Percentiles rank a stretch among this genome's conserved stretches.
These are phyloP conservation scores for Phytophthora cactorum DNA, from an alignment of 352 stramenopile genomes.

Conservation along the genomic window DNA sequence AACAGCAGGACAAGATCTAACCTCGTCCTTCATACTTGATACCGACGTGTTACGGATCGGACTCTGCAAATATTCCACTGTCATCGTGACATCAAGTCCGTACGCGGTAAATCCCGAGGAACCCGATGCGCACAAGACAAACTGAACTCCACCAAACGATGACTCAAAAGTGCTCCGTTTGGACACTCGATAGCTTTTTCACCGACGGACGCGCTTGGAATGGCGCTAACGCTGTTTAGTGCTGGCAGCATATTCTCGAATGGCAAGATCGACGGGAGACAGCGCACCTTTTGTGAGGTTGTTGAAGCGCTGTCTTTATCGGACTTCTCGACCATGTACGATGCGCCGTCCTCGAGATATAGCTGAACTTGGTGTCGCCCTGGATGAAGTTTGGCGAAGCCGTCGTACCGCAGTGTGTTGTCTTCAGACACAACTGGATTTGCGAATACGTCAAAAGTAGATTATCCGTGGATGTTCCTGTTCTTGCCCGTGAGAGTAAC, in stretches of 20 bases:
- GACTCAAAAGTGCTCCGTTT: conserved; percentile 14
- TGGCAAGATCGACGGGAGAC: background rate
- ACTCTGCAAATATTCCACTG: conserved; percentile 12
- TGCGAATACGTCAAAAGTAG: conserved; percentile 35
- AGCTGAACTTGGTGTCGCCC: conserved; percentile 16
- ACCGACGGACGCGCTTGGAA: conserved; percentile 13
- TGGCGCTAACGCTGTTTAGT: conserved; percentile 14
- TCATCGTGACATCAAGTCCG: conserved; percentile 8
- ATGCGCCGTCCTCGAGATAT: conserved; percentile 25
- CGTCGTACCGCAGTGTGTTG: conserved; percentile 25
- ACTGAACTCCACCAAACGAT: conserved; percentile 7
- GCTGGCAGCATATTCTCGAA: conserved; percentile 15
- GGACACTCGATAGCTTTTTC: conserved; percentile 17
- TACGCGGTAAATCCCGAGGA: conserved; percentile 16
- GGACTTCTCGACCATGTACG: conserved; percentile 19
- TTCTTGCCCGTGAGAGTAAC: conserved; percentile 24
- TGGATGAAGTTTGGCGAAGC: conserved; percentile 22
- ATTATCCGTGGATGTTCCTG: conserved; percentile 25
- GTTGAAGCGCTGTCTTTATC: background rate
- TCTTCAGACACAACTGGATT: conserved; percentile 17
- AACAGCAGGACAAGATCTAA: conserved; percentile 3
- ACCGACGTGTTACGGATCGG: background rate
- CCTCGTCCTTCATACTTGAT: background rate
- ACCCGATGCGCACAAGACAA: conserved; percentile 10
- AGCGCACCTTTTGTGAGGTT: background rate